phyloP scores from a whole-genome alignment of 129 eudicot species.

The Glebionis coronaria region DNA sequence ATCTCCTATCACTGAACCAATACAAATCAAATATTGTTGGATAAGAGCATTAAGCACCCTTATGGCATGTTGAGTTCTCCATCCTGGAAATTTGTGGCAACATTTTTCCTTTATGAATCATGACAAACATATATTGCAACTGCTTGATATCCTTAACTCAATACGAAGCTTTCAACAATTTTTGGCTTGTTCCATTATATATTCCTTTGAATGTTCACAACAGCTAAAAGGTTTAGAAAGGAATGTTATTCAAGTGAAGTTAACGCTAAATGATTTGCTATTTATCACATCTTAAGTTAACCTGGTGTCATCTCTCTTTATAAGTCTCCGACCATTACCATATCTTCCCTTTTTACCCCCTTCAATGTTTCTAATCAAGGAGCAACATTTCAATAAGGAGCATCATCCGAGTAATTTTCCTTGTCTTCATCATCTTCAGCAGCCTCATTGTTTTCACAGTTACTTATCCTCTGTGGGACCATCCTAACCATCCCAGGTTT shows the following conservation, averaged over 20 bases:
- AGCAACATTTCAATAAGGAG: conserved; percentile 15
- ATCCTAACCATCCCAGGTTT: conserved; percentile 46
- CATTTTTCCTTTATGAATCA: background rate
- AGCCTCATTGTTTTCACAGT: conserved; percentile 39
- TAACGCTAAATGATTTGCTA: background rate
- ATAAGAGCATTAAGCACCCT: conserved; percentile 9
- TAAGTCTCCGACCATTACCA: conserved; percentile 25
- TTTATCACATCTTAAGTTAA: conserved; percentile 26
- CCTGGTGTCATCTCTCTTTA: conserved; percentile 31
- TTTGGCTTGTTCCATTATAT: conserved; percentile 6
- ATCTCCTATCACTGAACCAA: conserved; percentile 8
- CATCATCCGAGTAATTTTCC: conserved; percentile 31
- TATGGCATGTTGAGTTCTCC: background rate
- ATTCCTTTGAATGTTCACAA: conserved; percentile 17
- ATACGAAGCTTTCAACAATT: background rate
- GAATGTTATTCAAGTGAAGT: background rate
- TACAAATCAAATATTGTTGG: conserved; percentile 5
- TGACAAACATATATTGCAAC: conserved; percentile 1
- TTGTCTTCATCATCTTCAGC: conserved; percentile 35
- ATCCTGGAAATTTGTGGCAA: background rate
- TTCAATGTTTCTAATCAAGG: conserved; percentile 46
- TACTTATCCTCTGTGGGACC: conserved; percentile 30
- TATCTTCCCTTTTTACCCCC: conserved; percentile 31
- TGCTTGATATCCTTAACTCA: background rate
- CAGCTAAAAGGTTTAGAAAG: conserved; percentile 8